A percentile compares a stretch with the other conserved stretches of the same genome.
Conservation (phyloP, 352 stramenopile genomes). For the Peronospora farinosa region DNA sequence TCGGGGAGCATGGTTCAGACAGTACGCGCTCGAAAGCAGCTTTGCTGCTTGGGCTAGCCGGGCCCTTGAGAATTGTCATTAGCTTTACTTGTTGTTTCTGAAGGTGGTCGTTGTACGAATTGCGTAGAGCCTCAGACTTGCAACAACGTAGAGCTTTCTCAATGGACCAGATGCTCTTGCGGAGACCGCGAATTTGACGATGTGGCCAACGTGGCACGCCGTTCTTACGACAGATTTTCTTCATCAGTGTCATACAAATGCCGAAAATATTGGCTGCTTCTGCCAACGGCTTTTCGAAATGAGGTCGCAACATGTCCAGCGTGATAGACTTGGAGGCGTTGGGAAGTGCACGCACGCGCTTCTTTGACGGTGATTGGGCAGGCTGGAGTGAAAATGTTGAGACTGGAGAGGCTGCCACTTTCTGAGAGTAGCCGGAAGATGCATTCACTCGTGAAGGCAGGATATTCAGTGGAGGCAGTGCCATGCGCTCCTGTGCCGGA, state of each 20-base stretch:
- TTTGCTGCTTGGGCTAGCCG: slow-evolving; percentile 40
- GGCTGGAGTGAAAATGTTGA: slow-evolving; percentile 13
- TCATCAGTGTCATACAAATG: slow-evolving; percentile 83
- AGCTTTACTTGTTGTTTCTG: slow-evolving; percentile 70
- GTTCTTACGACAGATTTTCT: slow-evolving; percentile 81
- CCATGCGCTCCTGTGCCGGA: slow-evolving; percentile 46
- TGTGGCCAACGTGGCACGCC: slow-evolving; percentile 66
- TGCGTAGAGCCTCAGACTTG: slow-evolving; percentile 52
- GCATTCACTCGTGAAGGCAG: slow-evolving; percentile 21
- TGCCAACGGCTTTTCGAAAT: slow-evolving; percentile 72
- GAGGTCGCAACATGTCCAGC: slow-evolving; percentile 56
- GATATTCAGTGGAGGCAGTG: slow-evolving; percentile 45
- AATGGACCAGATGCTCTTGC: slow-evolving; percentile 77
- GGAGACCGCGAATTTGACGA: slow-evolving; percentile 63
- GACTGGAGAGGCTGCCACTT: slow-evolving; percentile 29
- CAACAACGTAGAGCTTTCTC: slow-evolving; percentile 66
- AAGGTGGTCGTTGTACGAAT: slow-evolving; percentile 68
- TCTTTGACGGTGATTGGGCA: slow-evolving; percentile 44
- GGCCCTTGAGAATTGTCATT: slow-evolving; percentile 54
- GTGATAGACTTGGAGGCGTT: slow-evolving; percentile 80
- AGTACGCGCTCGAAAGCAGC: slow-evolving; percentile 59
- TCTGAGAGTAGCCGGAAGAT: slow-evolving; percentile 10
- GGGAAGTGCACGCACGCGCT: slow-evolving; percentile 59
- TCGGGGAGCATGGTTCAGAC: slow-evolving; percentile 53
- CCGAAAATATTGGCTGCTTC: slow-evolving; percentile 69